Conservation (phyloP, 768 basidiomycete species). For the Lentinula sp. region DNA sequence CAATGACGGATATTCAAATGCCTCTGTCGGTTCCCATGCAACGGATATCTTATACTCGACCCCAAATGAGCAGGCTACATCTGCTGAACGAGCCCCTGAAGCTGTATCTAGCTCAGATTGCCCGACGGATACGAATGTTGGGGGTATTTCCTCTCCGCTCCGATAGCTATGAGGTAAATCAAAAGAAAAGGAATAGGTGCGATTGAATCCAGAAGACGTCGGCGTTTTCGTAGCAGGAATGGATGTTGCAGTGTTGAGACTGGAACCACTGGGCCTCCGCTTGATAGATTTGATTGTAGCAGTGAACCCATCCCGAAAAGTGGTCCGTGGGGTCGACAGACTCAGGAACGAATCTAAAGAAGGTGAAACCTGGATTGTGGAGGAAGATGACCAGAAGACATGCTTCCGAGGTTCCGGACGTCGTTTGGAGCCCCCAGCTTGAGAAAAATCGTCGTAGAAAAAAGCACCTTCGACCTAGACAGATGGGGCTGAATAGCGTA, state of each 20-base stretch:
- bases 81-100: background rate
- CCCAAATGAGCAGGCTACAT: slow-evolving; percentile 13
- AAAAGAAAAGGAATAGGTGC: slow-evolving; percentile 47
- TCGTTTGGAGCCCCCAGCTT: slow-evolving; percentile 18
- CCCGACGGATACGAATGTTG: slow-evolving; percentile 38
- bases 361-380: slow-evolving; percentile 33
- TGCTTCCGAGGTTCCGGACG: slow-evolving; percentile 27
- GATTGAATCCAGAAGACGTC: slow-evolving; percentile 18
- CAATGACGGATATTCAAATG: slow-evolving; percentile 37
- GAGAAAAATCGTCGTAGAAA: slow-evolving; percentile 27
- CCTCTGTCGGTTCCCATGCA: slow-evolving; percentile 50
- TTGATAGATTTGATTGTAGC: slow-evolving; percentile 6
- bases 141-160: slow-evolving; percentile 54
- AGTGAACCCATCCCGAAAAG: slow-evolving; percentile 36
- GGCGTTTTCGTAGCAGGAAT: slow-evolving; percentile 18
- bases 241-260: slow-evolving; percentile 23
- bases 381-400: slow-evolving; percentile 45
- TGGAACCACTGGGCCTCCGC: slow-evolving; percentile 39
- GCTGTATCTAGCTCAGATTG: slow-evolving; percentile 16
- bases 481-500: background rate
- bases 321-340: slow-evolving; percentile 25
- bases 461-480: slow-evolving; percentile 60
- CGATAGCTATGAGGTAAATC: slow-evolving; percentile 44
- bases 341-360: slow-evolving; percentile 16
- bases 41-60: slow-evolving; percentile 52